Evolutionary conservation across 2,329 filamentous ascomycete genomes (phyloP).

Genomic region (Penicillium sp.): DNA sequence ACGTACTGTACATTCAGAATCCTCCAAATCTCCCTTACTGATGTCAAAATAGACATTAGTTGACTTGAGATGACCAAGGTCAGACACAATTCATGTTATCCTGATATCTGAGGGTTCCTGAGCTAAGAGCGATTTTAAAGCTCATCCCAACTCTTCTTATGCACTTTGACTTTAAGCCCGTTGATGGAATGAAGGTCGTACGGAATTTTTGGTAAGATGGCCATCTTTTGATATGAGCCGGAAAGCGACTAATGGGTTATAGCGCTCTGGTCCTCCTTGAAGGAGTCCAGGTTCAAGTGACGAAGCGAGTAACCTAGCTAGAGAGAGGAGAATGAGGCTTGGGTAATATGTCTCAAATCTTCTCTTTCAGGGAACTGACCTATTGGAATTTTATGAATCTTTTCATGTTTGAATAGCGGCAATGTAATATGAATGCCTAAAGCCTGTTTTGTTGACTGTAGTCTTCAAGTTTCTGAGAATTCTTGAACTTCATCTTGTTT

Average conservation of each 20-base stretch:
- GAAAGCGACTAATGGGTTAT: background rate
- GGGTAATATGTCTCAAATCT: background rate
- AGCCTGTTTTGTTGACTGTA: background rate
- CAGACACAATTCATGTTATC: background rate
- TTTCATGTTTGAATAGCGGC: background rate
- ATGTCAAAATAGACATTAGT: background rate
- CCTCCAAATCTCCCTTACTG: background rate
- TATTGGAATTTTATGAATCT: background rate
- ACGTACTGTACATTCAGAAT: background rate
- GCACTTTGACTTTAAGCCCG: background rate
- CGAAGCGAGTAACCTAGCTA: background rate
- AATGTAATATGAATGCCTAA: too few relatives aligned
- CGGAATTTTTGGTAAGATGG: background rate
- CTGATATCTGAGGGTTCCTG: too few relatives aligned
- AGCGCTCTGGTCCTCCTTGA: constrained; percentile 2
- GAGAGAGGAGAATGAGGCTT: background rate
- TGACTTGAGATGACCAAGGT: constrained; percentile 2
- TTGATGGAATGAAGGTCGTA: constrained; percentile 1
- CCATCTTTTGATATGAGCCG: too few relatives aligned
- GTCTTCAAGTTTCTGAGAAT: background rate
- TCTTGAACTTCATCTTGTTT: background rate
- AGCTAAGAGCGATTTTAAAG: background rate
- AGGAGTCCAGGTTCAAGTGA: constrained; percentile 2
- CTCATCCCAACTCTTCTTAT: constrained; percentile 2
- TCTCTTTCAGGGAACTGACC: too few relatives aligned